These are phyloP conservation scores for Aspergillus costaricaensis DNA, from an alignment of 2,329 filamentous ascomycete genomes.

Conservation along the genomic window DNA sequence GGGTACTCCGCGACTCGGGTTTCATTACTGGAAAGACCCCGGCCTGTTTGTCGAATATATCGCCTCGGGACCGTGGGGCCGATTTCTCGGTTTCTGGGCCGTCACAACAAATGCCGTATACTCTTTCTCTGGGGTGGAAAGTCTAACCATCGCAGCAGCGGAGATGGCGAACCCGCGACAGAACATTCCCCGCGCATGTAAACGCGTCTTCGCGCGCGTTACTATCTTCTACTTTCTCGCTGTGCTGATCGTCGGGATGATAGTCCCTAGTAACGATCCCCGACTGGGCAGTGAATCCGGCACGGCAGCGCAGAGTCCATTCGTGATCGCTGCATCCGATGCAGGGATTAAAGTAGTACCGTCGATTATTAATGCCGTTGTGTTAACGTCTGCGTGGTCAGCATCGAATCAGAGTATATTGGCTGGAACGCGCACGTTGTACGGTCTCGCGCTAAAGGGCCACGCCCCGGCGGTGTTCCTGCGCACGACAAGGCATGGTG, in stretches of 20 bases:
- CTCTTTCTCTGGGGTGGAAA: slow-evolving; percentile 47
- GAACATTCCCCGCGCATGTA: slow-evolving; percentile 58
- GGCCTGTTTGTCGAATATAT: slow-evolving; percentile 69
- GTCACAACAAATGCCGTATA: slow-evolving; percentile 48
- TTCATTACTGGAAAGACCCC: slow-evolving; percentile 69
- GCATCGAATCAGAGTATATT: slow-evolving; percentile 68
- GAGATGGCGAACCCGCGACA: slow-evolving; percentile 56
- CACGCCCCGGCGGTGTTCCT: slow-evolving; percentile 57
- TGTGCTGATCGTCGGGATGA: slow-evolving; percentile 60
- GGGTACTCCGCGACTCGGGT: slow-evolving; percentile 61
- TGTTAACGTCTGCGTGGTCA: slow-evolving; percentile 71
- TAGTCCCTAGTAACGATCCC: slow-evolving; percentile 58
- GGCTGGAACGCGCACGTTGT: slow-evolving; percentile 55
- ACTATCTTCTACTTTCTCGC: slow-evolving; percentile 60
- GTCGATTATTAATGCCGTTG: slow-evolving; percentile 73
- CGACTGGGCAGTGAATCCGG: slow-evolving; percentile 22
- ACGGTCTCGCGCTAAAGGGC: slow-evolving; percentile 49
- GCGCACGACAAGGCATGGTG: slow-evolving; percentile 34
- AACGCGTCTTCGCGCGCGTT: slow-evolving; percentile 57
- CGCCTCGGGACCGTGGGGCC: slow-evolving; percentile 58
- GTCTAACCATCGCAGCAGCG: slow-evolving; percentile 57
- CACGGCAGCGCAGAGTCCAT: slow-evolving; percentile 52
- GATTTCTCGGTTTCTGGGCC: slow-evolving; percentile 63
- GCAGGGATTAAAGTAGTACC: slow-evolving; percentile 69
- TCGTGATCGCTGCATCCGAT: slow-evolving; percentile 70